These are phyloP conservation scores for Pseudopyricularia cyperi DNA, from an alignment of 2,329 filamentous ascomycete species.

Conservation along the genomic window DNA sequence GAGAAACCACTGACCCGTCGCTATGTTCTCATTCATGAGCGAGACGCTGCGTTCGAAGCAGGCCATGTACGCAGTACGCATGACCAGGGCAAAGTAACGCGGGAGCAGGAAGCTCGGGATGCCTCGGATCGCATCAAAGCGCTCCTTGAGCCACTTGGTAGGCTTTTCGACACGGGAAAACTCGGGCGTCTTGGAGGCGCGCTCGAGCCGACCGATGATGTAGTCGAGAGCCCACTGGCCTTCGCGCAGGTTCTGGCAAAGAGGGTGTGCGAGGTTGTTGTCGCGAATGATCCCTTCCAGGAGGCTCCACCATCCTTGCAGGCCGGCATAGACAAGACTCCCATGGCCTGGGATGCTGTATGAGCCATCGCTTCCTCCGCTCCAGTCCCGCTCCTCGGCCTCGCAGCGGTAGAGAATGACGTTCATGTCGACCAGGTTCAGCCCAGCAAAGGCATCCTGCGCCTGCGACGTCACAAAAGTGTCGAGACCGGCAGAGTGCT, in stretches of 20 bases:
- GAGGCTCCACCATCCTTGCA: constrained; percentile 98
- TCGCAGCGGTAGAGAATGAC: constrained; percentile 86
- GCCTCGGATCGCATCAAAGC: constrained; percentile 73
- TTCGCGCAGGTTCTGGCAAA: constrained; percentile 84
- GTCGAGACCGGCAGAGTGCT: constrained; percentile 74
- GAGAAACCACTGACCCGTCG: constrained; percentile 74
- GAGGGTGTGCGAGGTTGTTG: constrained; percentile 83
- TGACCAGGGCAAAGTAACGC: constrained; percentile 80
- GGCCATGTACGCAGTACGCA: constrained; percentile 78
- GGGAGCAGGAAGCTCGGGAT: constrained; percentile 85
- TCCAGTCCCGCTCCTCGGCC: constrained; percentile 71
- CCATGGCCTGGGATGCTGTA: constrained; percentile 80
- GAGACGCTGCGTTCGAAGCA: constrained; percentile 67
- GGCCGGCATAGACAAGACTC: constrained; percentile 78
- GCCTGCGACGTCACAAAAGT: constrained; percentile 75
- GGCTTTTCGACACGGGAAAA: constrained; percentile 52
- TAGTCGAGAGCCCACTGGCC: constrained; percentile 92
- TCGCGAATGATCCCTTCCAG: constrained; percentile 72
- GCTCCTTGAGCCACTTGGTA: constrained; percentile 66
- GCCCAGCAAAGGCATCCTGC: constrained; percentile 60
- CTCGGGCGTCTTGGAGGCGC: constrained; percentile 48
- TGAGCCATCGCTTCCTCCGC: constrained; percentile 67
- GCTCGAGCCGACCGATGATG: constrained; percentile 64
- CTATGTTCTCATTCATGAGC: constrained; percentile 66
- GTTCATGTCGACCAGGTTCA: constrained; percentile 75